A percentile compares a stretch with the other conserved stretches of the same genome.
phyloP scores from a whole-genome alignment of 306 rosid species.

The Mimosa pudica region DNA sequence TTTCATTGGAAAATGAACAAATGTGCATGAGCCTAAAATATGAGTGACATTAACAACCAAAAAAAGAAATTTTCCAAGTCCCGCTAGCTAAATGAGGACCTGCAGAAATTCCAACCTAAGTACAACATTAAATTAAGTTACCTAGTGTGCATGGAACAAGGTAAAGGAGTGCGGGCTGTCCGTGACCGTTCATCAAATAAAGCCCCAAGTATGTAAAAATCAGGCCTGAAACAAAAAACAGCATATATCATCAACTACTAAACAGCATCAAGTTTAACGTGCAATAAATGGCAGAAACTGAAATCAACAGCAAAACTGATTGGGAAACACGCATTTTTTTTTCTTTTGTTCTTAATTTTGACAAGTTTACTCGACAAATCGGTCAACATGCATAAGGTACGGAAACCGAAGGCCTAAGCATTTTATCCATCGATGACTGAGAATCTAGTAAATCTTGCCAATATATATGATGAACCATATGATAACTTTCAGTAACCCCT shows the following conservation, averaged over 20 bases:
- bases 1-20: constrained; percentile 17
- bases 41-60: not conserved
- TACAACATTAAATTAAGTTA: constrained; percentile 33
- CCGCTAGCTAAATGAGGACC: constrained; percentile 3
- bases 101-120: not conserved
- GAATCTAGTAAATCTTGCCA: no score
- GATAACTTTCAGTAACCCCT: no score
- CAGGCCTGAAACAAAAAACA: constrained; percentile 58
- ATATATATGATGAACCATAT: no score
- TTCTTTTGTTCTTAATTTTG: not conserved
- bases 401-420: not conserved
- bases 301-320: constrained; percentile 18
- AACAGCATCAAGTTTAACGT: constrained; percentile 15
- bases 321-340: not conserved
- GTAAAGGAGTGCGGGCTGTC: constrained; percentile 97
- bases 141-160: constrained; percentile 98
- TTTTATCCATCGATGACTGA: no score
- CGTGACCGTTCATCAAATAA: constrained; percentile 86
- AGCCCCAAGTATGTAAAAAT: constrained; percentile 69
- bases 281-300: constrained; percentile 23
- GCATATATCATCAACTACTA: constrained; percentile 24
- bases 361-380: not conserved
- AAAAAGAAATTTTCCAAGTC: not conserved
- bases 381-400: not conserved
- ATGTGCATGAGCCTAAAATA: not conserved